A percentile compares a stretch with the other conserved stretches of the same genome.
phyloP scores from a whole-genome alignment of 2,329 filamentous ascomycete species.

The Drechslerella dactyloides region DNA sequence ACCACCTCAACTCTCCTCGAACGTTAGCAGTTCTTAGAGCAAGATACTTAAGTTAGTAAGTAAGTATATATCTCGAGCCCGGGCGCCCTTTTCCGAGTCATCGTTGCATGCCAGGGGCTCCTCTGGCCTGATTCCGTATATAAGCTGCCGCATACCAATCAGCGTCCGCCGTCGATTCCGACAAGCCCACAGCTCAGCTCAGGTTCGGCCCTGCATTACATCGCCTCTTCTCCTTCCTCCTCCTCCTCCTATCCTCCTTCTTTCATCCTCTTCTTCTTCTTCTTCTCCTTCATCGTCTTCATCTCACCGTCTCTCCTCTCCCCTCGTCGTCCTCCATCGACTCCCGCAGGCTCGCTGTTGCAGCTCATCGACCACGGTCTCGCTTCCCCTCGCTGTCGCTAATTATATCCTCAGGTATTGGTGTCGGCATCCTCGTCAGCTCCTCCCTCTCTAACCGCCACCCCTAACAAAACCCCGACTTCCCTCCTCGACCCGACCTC shows the following conservation, averaged over 20 bases:
- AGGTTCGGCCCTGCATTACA: not conserved
- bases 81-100: not conserved
- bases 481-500: constrained; percentile 19
- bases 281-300: constrained; percentile 16
- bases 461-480: constrained; percentile 15
- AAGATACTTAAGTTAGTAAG: not conserved
- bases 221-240: not conserved
- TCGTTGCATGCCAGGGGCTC: no score
- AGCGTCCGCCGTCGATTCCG: not conserved
- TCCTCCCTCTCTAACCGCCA: constrained; percentile 3
- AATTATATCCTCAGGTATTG: not conserved
- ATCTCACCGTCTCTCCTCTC: not conserved
- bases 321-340: not conserved
- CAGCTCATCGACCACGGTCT: not conserved
- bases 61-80: not conserved
- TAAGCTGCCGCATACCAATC: constrained; percentile 2
- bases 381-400: constrained; percentile 9
- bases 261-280: constrained; percentile 5
- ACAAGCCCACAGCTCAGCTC: not conserved
- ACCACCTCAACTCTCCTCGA: not conserved
- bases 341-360: constrained; percentile 17
- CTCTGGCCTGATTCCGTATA: not conserved
- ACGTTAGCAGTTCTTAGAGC: not conserved
- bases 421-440: not conserved
- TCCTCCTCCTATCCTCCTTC: constrained; percentile 13